Conservation (phyloP, 352 stramenopile genomes). For the Plasmopara viticola region DNA sequence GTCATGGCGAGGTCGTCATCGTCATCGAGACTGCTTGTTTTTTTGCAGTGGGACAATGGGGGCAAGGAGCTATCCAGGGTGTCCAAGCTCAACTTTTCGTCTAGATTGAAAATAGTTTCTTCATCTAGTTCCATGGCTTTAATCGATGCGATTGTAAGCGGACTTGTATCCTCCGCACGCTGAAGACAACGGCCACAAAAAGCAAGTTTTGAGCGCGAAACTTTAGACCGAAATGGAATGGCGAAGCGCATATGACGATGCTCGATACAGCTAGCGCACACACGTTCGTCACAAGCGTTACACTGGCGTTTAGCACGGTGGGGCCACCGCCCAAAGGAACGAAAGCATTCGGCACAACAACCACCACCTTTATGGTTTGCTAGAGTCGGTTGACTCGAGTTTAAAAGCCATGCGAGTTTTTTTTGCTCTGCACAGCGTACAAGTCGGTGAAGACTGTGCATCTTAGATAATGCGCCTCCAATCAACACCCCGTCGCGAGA, state of each 20-base stretch:
- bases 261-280: slow-evolving; percentile 19
- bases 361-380: slow-evolving; percentile 13
- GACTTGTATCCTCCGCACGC: slow-evolving; percentile 24
- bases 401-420: slow-evolving; percentile 33
- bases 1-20: slow-evolving; percentile 30
- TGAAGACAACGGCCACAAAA: slow-evolving; percentile 31
- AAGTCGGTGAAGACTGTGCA: slow-evolving; percentile 25
- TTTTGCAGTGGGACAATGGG: slow-evolving; percentile 6
- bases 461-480: slow-evolving; percentile 21
- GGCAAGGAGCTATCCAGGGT: slow-evolving; percentile 16
- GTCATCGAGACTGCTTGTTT: slow-evolving; percentile 16
- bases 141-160: slow-evolving; percentile 19
- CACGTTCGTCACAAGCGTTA: slow-evolving; percentile 27
- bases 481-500: slow-evolving; percentile 23
- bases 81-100: slow-evolving; percentile 14
- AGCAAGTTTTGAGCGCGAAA: slow-evolving; percentile 17
- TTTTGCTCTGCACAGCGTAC: slow-evolving; percentile 21
- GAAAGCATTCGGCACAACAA: slow-evolving; percentile 29
- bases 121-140: slow-evolving; percentile 20
- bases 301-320: slow-evolving; percentile 24
- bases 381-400: slow-evolving; percentile 23
- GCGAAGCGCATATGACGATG: slow-evolving; percentile 29
- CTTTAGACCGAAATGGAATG: slow-evolving; percentile 21
- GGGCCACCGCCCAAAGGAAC: slow-evolving; percentile 21
- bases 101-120: not conserved